Evolutionary conservation across 768 basidiomycete species (phyloP).

Genomic region (Epithele typhae): DNA sequence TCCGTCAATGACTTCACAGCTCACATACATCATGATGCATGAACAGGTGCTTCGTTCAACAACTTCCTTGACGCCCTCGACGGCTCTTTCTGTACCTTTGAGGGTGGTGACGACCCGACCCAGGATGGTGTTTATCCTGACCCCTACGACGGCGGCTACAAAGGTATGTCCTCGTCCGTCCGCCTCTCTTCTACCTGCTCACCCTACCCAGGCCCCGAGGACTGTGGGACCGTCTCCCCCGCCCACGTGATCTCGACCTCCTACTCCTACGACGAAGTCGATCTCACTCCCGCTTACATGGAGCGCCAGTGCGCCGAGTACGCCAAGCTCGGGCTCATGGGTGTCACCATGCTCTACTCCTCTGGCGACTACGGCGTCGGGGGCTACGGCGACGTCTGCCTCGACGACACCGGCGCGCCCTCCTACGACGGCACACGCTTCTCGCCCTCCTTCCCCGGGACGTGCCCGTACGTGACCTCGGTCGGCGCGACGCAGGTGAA

Average conservation of each 20-base stretch:
- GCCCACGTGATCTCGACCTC: slow-evolving; percentile 40
- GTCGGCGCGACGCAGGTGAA: slow-evolving; percentile 36
- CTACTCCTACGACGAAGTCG: slow-evolving; percentile 34
- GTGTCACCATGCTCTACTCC: slow-evolving; percentile 36
- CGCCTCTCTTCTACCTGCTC: not conserved
- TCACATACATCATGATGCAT: no score
- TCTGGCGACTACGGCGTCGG: slow-evolving; percentile 45
- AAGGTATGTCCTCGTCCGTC: slow-evolving; percentile 20
- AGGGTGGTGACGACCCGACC: slow-evolving; percentile 41
- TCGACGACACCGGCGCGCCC: slow-evolving; percentile 26
- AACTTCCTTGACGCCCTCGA: slow-evolving; percentile 44
- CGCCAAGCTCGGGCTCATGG: slow-evolving; percentile 36
- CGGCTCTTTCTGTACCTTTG: slow-evolving; percentile 37
- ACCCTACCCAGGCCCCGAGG: not conserved
- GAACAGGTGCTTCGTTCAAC: slow-evolving; percentile 38
- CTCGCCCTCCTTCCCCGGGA: slow-evolving; percentile 18
- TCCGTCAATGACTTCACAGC: no score
- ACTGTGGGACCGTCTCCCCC: slow-evolving; percentile 32
- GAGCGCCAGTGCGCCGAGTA: slow-evolving; percentile 42
- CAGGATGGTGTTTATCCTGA: slow-evolving; percentile 43
- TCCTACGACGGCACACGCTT: slow-evolving; percentile 4
- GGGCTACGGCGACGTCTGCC: slow-evolving; percentile 28
- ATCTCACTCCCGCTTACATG: slow-evolving; percentile 31
- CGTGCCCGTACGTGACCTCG: slow-evolving; percentile 38
- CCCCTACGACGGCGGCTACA: slow-evolving; percentile 31